Percentiles rank a stretch among this genome's conserved stretches.
Evolutionary conservation across 192 early-diverging fungal species (phyloP).

Genomic region (Umbelopsis vinacea): DNA sequence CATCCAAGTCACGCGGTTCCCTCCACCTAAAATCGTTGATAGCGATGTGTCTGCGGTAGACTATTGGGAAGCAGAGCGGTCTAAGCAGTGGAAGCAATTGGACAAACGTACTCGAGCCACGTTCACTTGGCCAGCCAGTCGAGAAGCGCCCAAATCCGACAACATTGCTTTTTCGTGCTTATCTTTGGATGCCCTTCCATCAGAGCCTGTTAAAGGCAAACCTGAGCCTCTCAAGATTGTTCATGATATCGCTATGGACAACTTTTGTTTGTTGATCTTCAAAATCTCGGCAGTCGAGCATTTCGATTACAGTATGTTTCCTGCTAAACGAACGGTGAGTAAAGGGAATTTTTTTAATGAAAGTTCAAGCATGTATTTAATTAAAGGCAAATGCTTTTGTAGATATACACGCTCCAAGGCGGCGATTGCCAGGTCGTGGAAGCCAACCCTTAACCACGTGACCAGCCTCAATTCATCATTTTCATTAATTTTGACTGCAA

Average conservation of each 20-base stretch:
- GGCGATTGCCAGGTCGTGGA: neutral
- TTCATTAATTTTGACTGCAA: neutral
- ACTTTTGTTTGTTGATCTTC: slow-evolving; percentile 75
- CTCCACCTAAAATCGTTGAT: slow-evolving; percentile 55
- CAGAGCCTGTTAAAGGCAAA: slow-evolving; percentile 20
- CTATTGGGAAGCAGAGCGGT: slow-evolving; percentile 71
- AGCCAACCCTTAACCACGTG: slow-evolving; percentile 4
- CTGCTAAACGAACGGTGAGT: slow-evolving; percentile 58
- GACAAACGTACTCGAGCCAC: slow-evolving; percentile 60
- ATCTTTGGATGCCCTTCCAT: slow-evolving; percentile 51
- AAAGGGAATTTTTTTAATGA: too few relatives aligned
- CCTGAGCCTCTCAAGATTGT: slow-evolving; percentile 58
- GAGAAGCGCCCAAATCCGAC: slow-evolving; percentile 53
- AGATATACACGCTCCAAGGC: neutral
- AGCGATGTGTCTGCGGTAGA: slow-evolving; percentile 48
- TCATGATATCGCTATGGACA: slow-evolving; percentile 75
- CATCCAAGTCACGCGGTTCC: slow-evolving; percentile 65
- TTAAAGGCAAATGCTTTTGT: too few relatives aligned
- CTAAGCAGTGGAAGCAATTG: slow-evolving; percentile 60
- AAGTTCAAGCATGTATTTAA: too few relatives aligned
- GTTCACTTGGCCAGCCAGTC: slow-evolving; percentile 72
- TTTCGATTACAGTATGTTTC: slow-evolving; percentile 52
- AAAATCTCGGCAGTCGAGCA: slow-evolving; percentile 68
- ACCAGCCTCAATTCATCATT: neutral
- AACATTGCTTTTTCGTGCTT: slow-evolving; percentile 61